Percentiles rank a stretch among this genome's conserved stretches.
Conservation (phyloP, 2,329 filamentous ascomycete genomes). For the Diatrype stigma region DNA sequence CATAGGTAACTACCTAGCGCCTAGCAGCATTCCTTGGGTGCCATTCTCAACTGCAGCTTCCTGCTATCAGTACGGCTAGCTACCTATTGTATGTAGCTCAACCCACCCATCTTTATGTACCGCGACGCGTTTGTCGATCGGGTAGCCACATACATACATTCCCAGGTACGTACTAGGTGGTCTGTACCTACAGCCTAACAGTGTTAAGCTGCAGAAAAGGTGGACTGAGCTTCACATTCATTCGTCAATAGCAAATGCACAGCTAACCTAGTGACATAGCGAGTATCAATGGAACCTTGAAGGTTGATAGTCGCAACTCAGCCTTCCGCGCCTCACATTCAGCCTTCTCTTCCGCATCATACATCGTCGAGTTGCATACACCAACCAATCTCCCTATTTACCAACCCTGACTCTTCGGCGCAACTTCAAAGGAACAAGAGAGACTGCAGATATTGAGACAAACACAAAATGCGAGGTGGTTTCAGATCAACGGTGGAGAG, state of each 20-base stretch:
- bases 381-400: too few species aligned
- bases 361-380: too few species aligned
- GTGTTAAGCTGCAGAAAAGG: background rate
- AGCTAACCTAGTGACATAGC: too few species aligned
- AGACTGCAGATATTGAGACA: conserved; percentile 2
- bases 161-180: too few species aligned
- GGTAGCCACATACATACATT: too few species aligned
- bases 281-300: too few species aligned
- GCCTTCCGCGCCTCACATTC: background rate
- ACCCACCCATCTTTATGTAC: background rate
- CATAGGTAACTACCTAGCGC: too few species aligned
- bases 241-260: background rate
- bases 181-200: too few species aligned
- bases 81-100: background rate
- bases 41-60: background rate
- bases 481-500: conserved; percentile 76
- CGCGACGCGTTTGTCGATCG: background rate
- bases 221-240: background rate
- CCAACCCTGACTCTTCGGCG: too few species aligned
- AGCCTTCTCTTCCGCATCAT: background rate
- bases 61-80: background rate
- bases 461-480: conserved; percentile 38
- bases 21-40: too few species aligned
- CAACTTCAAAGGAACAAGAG: background rate
- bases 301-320: too few species aligned